Evolutionary conservation across 2,329 filamentous ascomycete species (phyloP), one percentile per base, ranked within the genome.

Genomic region (Pseudocercospora pini-densiflorae): DNA sequence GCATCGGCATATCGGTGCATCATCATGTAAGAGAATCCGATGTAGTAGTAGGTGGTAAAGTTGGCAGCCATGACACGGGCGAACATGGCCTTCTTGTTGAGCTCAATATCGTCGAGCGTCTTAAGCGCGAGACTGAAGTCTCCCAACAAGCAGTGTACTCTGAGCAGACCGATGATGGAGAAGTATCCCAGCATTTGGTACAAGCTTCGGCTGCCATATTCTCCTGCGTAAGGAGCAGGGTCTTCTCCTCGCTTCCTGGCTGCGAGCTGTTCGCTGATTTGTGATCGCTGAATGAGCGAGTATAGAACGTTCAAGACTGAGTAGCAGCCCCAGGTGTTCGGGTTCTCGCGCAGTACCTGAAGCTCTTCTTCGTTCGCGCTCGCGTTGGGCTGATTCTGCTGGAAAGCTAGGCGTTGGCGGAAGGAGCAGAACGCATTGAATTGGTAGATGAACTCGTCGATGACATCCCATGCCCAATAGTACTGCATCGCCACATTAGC

Each of bases 1-100:
- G 95, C 95, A 82, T 99, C 95, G 82, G 93, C 92, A 81, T 99
- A 99, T 79, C 95, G 92, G 84, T 95, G 93, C 92, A 98, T 97
- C 95, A 99, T 99, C 94, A 99, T 98, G 90, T 99, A 99, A 74
- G 93, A 97, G 89, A 99, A 99, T 74, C 95, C 95, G 70, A 99
- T 94, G 81, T 98, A 98, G 89, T 99, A 99, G 89, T 98, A 99
- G 72, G 95, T 99, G 74, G 94, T 97, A 85, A 98, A 98, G 86
- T 99, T 95, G 65, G 95, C 95, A 62, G 95, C 94, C 95, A 99
- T 98, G 80, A 99, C 95, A 73, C 95, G 92, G 70, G 95, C 94
- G 80, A 99, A 99, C 92, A 98, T 98, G 81, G 95, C 94, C 87
- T 98, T 98, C 88, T 99, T 99, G 87, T 98, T 99, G 77, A 99